These are phyloP conservation scores for Colletotrichum sp. DNA, from an alignment of 2,329 filamentous ascomycete genomes.

Conservation along the genomic window DNA sequence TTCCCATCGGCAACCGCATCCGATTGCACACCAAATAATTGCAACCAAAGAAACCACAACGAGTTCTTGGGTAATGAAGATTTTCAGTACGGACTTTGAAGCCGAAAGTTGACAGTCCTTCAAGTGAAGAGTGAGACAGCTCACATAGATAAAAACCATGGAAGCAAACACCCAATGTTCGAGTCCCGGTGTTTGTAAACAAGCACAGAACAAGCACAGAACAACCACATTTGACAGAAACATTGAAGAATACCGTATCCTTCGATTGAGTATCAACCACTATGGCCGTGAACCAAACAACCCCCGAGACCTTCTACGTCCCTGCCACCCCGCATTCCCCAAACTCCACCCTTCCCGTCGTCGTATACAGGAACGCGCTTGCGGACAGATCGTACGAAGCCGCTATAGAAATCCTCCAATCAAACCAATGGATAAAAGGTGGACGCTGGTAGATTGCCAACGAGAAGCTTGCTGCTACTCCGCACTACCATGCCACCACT, in stretches of 20 bases:
- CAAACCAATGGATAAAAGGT: neutral
- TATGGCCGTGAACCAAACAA: neutral
- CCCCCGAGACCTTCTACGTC: neutral
- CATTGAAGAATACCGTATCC: neutral
- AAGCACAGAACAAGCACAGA: neutral
- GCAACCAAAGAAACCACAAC: neutral
- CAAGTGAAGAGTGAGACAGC: rapidly evolving
- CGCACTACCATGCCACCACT: neutral
- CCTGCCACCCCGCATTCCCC: neutral
- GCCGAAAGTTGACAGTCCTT: neutral
- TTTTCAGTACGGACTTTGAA: neutral
- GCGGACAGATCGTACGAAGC: neutral
- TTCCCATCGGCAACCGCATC: neutral
- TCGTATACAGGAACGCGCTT: neutral
- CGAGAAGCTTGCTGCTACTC: neutral
- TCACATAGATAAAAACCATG: neutral
- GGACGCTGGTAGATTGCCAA: neutral
- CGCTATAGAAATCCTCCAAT: neutral
- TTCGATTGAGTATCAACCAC: neutral
- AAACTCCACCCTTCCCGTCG: neutral
- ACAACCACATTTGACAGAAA: neutral
- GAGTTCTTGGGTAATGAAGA: neutral
- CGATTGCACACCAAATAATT: neutral
- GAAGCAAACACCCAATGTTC: neutral
- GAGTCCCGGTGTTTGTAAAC: neutral